phyloP scores from a whole-genome alignment of 257 asterid species.

The Rehmannia glutinosa region DNA sequence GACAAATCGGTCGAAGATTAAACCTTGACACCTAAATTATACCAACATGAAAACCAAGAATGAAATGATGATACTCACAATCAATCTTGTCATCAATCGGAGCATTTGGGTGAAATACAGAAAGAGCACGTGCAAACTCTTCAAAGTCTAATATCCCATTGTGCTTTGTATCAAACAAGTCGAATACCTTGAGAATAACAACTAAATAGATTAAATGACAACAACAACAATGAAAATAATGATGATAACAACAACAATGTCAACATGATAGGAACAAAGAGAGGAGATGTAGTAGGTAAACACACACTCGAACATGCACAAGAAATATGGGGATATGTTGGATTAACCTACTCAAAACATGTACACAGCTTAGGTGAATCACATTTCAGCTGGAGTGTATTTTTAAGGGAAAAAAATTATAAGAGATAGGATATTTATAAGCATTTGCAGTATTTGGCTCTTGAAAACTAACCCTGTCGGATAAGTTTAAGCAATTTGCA shows the following conservation, averaged over 20 bases:
- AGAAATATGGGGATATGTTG: not conserved
- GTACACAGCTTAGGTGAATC: not conserved
- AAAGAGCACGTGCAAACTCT: constrained; percentile 85
- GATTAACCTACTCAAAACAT: constrained; percentile 5
- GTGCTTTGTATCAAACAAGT: constrained; percentile 77
- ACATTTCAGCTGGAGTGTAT: not conserved
- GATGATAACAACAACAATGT: not conserved
- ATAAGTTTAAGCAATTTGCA: constrained; percentile 33
- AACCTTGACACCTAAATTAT: not conserved
- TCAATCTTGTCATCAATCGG: constrained; percentile 75
- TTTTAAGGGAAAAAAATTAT: not conserved
- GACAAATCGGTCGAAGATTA: constrained; percentile 4
- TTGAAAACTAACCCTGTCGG: constrained; percentile 58
- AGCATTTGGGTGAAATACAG: constrained; percentile 89
- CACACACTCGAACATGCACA: not conserved
- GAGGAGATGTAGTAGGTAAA: not conserved
- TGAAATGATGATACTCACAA: constrained; percentile 40
- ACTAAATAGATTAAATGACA: constrained; percentile 1
- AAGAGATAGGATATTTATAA: constrained; percentile 14
- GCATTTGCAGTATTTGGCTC: constrained; percentile 16
- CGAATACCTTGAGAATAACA: constrained; percentile 52
- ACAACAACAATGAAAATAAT: constrained; percentile 7
- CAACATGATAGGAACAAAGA: not conserved
- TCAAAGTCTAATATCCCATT: constrained; percentile 76
- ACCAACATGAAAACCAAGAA: not conserved